Conservation (phyloP, 306 rosid genomes). For the Rubus parviflorus region DNA sequence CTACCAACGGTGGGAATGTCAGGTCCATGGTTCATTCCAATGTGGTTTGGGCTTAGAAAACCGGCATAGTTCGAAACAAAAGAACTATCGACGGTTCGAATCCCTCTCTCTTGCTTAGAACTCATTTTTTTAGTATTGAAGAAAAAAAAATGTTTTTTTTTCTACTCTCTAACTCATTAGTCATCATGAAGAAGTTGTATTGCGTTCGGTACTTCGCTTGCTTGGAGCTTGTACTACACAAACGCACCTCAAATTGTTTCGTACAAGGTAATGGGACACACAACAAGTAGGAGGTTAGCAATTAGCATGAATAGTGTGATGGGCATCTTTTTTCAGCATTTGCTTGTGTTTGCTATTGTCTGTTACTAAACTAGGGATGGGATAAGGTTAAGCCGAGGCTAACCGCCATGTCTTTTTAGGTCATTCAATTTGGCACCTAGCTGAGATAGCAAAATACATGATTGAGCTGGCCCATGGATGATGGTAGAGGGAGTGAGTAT, state of each 20-base stretch:
- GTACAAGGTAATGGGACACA: constrained; percentile 9
- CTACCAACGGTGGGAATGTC: too few species aligned
- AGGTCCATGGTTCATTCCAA: too few species aligned
- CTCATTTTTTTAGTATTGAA: too few species aligned
- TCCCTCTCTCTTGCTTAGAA: too few species aligned
- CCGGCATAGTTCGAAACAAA: too few species aligned
- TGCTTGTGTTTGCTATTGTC: neutral
- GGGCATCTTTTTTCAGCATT: neutral
- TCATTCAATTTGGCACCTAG: neutral
- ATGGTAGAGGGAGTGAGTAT: neutral
- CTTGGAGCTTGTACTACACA: neutral
- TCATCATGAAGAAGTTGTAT: neutral
- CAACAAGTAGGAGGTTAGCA: neutral
- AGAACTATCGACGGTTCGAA: too few species aligned
- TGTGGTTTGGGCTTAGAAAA: too few species aligned
- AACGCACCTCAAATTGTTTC: neutral
- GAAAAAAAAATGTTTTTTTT: too few species aligned
- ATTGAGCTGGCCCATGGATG: constrained; percentile 5
- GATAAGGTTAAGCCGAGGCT: neutral
- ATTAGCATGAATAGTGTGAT: neutral
- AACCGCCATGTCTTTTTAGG: neutral
- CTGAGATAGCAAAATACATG: neutral
- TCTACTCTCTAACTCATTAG: too few species aligned
- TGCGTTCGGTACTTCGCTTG: constrained; percentile 1
- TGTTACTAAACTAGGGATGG: neutral